Conservation (phyloP, 1,284 basidiomycete genomes). For the Rhodotorula sp. region DNA sequence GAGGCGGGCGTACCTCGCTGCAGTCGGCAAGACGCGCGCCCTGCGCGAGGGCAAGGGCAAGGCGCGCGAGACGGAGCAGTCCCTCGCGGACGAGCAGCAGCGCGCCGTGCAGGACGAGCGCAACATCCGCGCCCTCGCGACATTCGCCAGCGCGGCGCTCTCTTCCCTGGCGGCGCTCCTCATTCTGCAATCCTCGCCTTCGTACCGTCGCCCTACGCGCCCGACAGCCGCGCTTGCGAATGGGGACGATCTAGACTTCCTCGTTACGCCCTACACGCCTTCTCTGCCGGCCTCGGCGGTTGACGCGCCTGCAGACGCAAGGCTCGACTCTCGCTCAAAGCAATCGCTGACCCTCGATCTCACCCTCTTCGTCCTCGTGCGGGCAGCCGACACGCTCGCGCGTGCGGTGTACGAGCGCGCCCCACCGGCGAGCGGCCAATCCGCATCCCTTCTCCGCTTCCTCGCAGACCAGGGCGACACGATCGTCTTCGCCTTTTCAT, state of each 20-base stretch:
- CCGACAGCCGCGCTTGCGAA: not conserved
- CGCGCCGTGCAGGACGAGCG: conserved; percentile 13
- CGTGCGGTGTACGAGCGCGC: conserved; percentile 14
- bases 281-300: not conserved
- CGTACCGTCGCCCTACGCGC: not conserved
- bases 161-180: conserved; percentile 38
- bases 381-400: conserved; percentile 35
- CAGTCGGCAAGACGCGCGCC: not conserved
- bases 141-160: conserved; percentile 26
- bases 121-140: conserved; percentile 25
- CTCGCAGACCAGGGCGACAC: conserved; percentile 40
- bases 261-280: conserved; percentile 15
- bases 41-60: conserved; percentile 20
- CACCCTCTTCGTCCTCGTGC: conserved; percentile 52
- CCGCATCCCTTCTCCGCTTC: conserved; percentile 20
- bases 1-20: conserved; percentile 8
- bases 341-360: conserved; percentile 51
- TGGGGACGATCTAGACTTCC: conserved; percentile 22
- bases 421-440: not conserved
- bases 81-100: conserved; percentile 6
- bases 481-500: conserved; percentile 39
- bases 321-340: not conserved
- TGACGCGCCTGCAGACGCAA: not conserved
- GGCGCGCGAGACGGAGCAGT: conserved; percentile 6
- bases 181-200: conserved; percentile 28